Conservation (phyloP, 306 rosid genomes). For the Prunus davidiana region DNA sequence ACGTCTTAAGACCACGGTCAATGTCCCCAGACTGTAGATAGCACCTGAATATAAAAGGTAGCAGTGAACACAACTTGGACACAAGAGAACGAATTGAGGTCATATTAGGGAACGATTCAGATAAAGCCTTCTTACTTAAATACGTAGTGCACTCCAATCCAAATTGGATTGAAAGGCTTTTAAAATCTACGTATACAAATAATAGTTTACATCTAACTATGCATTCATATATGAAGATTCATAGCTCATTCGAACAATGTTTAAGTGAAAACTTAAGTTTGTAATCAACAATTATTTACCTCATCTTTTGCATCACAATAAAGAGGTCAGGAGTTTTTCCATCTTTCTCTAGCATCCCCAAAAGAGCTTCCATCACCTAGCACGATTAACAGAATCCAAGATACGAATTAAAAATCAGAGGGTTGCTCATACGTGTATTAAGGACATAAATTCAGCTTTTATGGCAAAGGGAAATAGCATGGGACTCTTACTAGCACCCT, state of each 20-base stretch:
- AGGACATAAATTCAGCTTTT: neutral
- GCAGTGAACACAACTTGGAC: slow-evolving; percentile 1
- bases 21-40: slow-evolving; percentile 70
- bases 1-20: slow-evolving; percentile 56
- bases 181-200: neutral
- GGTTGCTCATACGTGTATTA: neutral
- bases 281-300: slow-evolving; percentile 41
- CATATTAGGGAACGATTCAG: neutral
- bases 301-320: slow-evolving; percentile 64
- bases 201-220: neutral
- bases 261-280: neutral
- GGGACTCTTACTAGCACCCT: neutral
- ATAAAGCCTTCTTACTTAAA: neutral
- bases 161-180: neutral
- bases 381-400: slow-evolving; percentile 21
- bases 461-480: neutral
- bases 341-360: slow-evolving; percentile 68
- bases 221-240: neutral
- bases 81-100: neutral
- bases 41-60: slow-evolving; percentile 57
- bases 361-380: slow-evolving; percentile 70
- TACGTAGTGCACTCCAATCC: neutral
- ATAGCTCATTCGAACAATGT: neutral
- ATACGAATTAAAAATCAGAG: neutral
- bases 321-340: slow-evolving; percentile 64